A percentile compares a stretch with the other conserved stretches of the same genome.
Evolutionary conservation across 306 rosid species (phyloP).

Genomic region (Luffa acutangula): DNA sequence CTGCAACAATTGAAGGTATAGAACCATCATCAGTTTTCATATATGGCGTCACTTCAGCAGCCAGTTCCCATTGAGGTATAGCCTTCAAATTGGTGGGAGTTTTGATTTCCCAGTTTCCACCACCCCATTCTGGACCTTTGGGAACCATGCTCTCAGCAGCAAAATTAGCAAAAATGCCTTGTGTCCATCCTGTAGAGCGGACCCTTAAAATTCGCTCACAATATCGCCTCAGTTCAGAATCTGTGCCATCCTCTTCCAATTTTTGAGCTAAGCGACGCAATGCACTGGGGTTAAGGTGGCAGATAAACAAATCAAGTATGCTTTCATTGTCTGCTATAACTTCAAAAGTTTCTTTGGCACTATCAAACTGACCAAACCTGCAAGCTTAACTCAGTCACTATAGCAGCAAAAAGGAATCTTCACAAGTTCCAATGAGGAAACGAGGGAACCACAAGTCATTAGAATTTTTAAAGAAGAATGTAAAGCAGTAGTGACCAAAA

Average conservation of each 20-base stretch:
- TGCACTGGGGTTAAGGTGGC: conserved; percentile 99
- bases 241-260: conserved; percentile 91
- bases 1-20: conserved; percentile 78
- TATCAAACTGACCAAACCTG: conserved; percentile 98
- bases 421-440: neutral
- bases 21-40: conserved; percentile 91
- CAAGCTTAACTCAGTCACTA: conserved; percentile 17
- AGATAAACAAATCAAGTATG: conserved; percentile 88
- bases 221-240: conserved; percentile 90
- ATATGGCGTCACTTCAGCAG: conserved; percentile 91
- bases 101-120: conserved; percentile 99
- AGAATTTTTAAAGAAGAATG: neutral
- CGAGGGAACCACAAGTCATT: neutral
- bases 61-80: conserved; percentile 97
- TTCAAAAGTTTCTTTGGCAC: conserved; percentile 97
- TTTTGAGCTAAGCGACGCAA: conserved; percentile 98
- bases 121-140: conserved; percentile 99
- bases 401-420: neutral
- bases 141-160: conserved; percentile 99
- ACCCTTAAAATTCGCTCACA: conserved; percentile 91
- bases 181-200: conserved; percentile 97
- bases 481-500: neutral
- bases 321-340: conserved; percentile 80
- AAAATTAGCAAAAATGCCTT: conserved; percentile 95
- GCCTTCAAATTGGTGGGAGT: conserved; percentile 79